A percentile compares a stretch with the other conserved stretches of the same genome.
These are phyloP conservation scores for Penicillium ochrochloron DNA, from an alignment of 495 filamentous ascomycete genomes.

Conservation along the genomic window DNA sequence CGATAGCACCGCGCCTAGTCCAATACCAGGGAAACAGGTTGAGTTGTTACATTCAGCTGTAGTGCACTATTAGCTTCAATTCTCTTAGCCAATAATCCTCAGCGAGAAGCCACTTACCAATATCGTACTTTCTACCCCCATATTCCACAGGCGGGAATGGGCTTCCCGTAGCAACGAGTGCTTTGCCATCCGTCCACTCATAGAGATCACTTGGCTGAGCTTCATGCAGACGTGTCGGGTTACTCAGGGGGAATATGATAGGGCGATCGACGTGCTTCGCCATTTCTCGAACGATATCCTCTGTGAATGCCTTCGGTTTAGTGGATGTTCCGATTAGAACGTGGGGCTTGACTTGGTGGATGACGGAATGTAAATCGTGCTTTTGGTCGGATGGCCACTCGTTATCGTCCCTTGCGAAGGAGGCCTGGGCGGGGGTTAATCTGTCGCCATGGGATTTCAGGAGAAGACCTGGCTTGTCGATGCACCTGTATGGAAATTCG, in stretches of 20 bases:
- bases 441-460: constrained; percentile 61
- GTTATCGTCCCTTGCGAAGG: constrained; percentile 66
- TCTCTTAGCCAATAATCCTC: background rate
- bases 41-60: constrained; percentile 89
- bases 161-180: constrained; percentile 82
- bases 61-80: constrained; percentile 6
- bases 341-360: constrained; percentile 76
- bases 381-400: constrained; percentile 65
- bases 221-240: constrained; percentile 85
- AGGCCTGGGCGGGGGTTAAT: constrained; percentile 67
- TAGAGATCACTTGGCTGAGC: constrained; percentile 78
- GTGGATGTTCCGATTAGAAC: constrained; percentile 87
- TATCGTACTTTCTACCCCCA: constrained; percentile 64
- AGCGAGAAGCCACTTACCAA: constrained; percentile 49
- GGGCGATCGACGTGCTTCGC: constrained; percentile 75
- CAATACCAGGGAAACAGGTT: constrained; percentile 85
- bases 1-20: constrained; percentile 75
- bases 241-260: constrained; percentile 83
- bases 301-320: constrained; percentile 75
- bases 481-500: constrained; percentile 59
- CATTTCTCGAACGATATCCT: constrained; percentile 77
- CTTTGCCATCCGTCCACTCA: constrained; percentile 77
- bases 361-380: constrained; percentile 64
- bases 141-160: constrained; percentile 80
- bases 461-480: constrained; percentile 84